Base-by-base conservation (phyloP, 257 asterid species). In the Eustoma russellianum region DNA sequence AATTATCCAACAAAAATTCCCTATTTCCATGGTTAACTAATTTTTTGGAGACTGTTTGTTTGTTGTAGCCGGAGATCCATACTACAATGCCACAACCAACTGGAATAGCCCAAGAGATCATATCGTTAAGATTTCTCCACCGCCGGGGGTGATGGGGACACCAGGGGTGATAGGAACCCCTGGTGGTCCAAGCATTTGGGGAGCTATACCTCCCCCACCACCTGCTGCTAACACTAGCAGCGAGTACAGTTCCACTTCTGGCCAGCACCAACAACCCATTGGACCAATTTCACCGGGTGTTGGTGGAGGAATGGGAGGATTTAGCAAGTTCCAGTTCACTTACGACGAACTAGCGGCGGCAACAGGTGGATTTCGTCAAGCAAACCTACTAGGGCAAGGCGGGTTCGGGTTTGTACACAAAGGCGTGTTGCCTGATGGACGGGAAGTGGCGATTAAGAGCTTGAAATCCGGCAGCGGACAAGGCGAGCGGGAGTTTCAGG, bases 401-500 rank as follows among this genome's bases (percentile, higher is more conserved):
- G 98, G 98, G 1, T 90, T 90, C 17, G 98, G 98, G 5, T 79
- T 61, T 43, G 98, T 90, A 2, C 89, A 90, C 60, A 90, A 82
- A 67, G 98, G 98, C 10, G 53, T 90, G 16, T 56, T 90, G 17
- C 54, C 68, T 7, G 76, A 78, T 46, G 76, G 81, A 4, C 73
- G 56, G 45, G 83, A 64, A 59, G 95, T 90, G 19, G 98, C 98
- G 0, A 81, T 83, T 19, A 90, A 86, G 88, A 80, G 96, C 56
- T 82, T 90, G 41, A 86, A 90, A 74, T 19, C 73, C 2, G 98
- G 96, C 13, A 86, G 98, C 40, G 98, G 98, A 6, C 98, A 90
- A 56, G 96, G 98, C 2, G 98, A 90, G 53, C 64, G 98, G 7
- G 98, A 90, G 50, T 90, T 90, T 57, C 96, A 83, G 62, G 98